Percentiles rank a stretch among this genome's conserved stretches.
Conservation (phyloP, 2,329 filamentous ascomycete species). For the Gyromitra esculenta region DNA sequence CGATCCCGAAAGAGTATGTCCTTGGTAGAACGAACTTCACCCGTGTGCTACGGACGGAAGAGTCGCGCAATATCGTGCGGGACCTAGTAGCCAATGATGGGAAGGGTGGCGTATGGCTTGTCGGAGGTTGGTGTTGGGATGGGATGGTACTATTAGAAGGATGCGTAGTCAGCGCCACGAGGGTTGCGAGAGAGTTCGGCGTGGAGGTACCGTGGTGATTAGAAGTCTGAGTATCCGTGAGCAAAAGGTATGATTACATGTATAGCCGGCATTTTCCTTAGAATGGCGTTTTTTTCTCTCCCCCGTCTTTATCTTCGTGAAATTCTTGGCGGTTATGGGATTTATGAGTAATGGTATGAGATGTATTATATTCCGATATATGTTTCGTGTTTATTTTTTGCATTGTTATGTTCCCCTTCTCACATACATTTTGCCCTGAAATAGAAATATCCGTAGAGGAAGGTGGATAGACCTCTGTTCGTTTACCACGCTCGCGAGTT, state of each 20-base stretch:
- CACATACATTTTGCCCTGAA: too few species aligned
- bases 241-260: background rate
- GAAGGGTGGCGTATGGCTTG: slow-evolving; percentile 66
- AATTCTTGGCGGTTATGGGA: background rate
- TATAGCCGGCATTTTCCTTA: slow-evolving; percentile 2
- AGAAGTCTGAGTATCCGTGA: too few species aligned
- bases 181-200: slow-evolving; percentile 62
- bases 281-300: slow-evolving; percentile 7
- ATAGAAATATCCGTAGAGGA: background rate
- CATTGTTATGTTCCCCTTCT: too few species aligned
- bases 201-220: slow-evolving; percentile 25
- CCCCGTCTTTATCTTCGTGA: background rate
- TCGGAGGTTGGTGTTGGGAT: slow-evolving; percentile 72
- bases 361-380: background rate
- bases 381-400: background rate
- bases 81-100: slow-evolving; percentile 49
- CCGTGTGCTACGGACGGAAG: slow-evolving; percentile 65
- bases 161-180: slow-evolving; percentile 69
- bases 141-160: slow-evolving; percentile 72
- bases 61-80: slow-evolving; percentile 65
- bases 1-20: slow-evolving; percentile 61
- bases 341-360: background rate
- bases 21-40: slow-evolving; percentile 66
- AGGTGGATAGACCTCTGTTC: background rate
- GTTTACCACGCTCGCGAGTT: background rate